phyloP scores from a whole-genome alignment of 768 basidiomycete species.

The Auricularia heimuer region DNA sequence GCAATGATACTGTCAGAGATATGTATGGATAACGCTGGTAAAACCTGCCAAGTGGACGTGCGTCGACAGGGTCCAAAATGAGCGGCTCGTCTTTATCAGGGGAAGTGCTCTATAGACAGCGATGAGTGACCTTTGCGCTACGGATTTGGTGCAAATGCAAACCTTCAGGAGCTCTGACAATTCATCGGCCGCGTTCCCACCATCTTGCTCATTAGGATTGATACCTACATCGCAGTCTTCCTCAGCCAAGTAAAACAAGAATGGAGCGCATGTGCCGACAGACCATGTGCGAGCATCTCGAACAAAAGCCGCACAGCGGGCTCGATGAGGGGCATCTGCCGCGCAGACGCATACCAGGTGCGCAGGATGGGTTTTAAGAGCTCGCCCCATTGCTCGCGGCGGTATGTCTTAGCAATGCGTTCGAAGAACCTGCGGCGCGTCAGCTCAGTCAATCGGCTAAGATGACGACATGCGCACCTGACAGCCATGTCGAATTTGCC shows the following conservation, averaged over 20 bases:
- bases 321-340: slow-evolving; percentile 67
- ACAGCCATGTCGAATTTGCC: slow-evolving; percentile 83
- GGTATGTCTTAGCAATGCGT: slow-evolving; percentile 80
- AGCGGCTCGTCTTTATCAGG: slow-evolving; percentile 52
- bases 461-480: slow-evolving; percentile 37
- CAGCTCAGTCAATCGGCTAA: neutral
- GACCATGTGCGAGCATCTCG: slow-evolving; percentile 77
- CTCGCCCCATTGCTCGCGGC: slow-evolving; percentile 70
- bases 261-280: neutral
- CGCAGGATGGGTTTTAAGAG: slow-evolving; percentile 66
- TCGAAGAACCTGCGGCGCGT: slow-evolving; percentile 67
- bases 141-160: slow-evolving; percentile 6
- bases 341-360: slow-evolving; percentile 78
- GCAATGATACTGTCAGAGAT: slow-evolving; percentile 6
- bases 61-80: slow-evolving; percentile 52
- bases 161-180: slow-evolving; percentile 67
- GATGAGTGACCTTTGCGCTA: slow-evolving; percentile 1
- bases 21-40: slow-evolving; percentile 1
- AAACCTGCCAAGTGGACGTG: slow-evolving; percentile 50
- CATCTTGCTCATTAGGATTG: slow-evolving; percentile 6
- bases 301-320: slow-evolving; percentile 65
- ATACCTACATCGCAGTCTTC: neutral
- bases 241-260: neutral
- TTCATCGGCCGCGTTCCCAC: slow-evolving; percentile 49
- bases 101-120: slow-evolving; percentile 48